Conservation (phyloP, 495 filamentous ascomycete genomes). For the Lichina pygmaea region DNA sequence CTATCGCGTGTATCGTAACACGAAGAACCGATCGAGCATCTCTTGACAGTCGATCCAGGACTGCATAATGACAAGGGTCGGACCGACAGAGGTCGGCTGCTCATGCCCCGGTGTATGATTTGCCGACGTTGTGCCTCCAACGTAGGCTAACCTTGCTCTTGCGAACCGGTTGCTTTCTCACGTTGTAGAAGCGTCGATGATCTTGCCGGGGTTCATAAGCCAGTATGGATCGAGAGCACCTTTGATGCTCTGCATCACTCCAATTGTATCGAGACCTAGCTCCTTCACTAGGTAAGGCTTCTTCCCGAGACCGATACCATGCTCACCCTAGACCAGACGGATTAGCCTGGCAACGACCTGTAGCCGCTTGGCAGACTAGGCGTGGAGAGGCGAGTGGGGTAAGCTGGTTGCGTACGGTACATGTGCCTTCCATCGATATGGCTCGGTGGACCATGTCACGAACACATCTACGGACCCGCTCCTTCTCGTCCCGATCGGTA, state of each 20-base stretch:
- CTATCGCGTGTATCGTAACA: no score
- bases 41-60: no score
- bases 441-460: conserved; percentile 73
- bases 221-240: conserved; percentile 61
- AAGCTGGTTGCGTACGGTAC: conserved; percentile 25
- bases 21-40: no score
- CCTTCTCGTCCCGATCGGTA: conserved; percentile 33
- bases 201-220: conserved; percentile 84
- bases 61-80: no score
- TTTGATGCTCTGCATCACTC: conserved; percentile 71
- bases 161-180: no score
- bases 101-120: no score
- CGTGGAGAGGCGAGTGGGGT: neutral
- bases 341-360: neutral
- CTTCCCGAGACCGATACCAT: conserved; percentile 73
- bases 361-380: neutral
- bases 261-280: conserved; percentile 55
- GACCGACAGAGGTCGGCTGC: no score
- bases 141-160: no score
- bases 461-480: conserved; percentile 51
- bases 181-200: conserved; percentile 27
- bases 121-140: no score
- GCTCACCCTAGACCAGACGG: conserved; percentile 34
- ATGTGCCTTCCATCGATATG: conserved; percentile 80
- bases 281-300: conserved; percentile 57